A percentile compares a stretch with the other conserved stretches of the same genome.
Conservation (phyloP, 75 land plant genomes). For the Isoetes taiwanensis region DNA sequence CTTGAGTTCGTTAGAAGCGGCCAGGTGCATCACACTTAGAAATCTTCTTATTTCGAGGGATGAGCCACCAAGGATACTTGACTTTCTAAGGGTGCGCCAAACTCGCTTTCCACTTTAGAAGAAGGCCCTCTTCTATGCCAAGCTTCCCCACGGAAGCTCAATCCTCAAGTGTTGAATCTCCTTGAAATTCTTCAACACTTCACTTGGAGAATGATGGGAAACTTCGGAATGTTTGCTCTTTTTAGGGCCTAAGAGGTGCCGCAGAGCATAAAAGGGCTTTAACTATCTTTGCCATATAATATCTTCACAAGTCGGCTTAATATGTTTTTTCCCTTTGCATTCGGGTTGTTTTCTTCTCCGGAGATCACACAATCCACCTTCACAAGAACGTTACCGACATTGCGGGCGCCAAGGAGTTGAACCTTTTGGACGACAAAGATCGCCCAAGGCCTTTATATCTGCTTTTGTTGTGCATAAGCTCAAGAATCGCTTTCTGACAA, state of each 20-base stretch:
- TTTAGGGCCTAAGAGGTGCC: background rate
- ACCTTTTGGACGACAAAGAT: background rate
- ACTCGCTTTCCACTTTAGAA: conserved; percentile 6
- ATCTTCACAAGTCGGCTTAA: background rate
- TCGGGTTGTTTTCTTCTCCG: background rate
- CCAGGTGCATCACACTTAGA: no score
- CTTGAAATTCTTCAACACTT: conserved; percentile 7
- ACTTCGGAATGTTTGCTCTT: background rate
- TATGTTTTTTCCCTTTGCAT: background rate
- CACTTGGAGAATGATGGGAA: conserved; percentile 1
- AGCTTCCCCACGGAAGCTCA: conserved; percentile 4
- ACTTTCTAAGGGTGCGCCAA: background rate
- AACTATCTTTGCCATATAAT: background rate
- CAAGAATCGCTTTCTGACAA: no score
- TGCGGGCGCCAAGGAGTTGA: background rate
- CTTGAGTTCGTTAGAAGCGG: no score
- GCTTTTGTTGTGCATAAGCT: no score
- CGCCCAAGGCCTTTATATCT: conserved; percentile 1
- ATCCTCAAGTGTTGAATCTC: conserved; percentile 1
- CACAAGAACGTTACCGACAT: background rate
- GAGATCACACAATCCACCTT: background rate
- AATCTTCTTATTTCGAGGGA: no score
- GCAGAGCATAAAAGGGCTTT: background rate
- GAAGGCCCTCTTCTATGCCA: background rate
- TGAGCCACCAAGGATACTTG: background rate